Evolutionary conservation across 805 yeast genomes (phyloP).

Genomic region (Saccharomycopsis malanga): DNA sequence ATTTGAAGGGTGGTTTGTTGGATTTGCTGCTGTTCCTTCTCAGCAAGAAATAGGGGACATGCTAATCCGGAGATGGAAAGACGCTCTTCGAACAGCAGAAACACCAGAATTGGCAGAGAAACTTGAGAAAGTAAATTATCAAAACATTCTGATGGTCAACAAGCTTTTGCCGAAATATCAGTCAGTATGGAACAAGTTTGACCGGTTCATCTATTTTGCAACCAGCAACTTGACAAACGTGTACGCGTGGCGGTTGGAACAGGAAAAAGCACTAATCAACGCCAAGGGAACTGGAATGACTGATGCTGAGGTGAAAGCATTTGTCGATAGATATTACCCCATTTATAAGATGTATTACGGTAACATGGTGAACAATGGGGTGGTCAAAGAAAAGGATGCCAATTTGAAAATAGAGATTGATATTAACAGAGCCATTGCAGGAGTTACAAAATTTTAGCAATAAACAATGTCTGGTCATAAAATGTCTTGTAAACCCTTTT

Average conservation of each 20-base stretch:
- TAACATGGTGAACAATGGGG: constrained; percentile 31
- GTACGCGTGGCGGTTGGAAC: constrained; percentile 70
- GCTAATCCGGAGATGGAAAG: constrained; percentile 26
- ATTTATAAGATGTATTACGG: constrained; percentile 65
- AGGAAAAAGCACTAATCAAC: constrained; percentile 54
- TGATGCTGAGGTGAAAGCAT: constrained; percentile 55
- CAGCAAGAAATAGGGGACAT: constrained; percentile 28
- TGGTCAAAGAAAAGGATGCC: neutral
- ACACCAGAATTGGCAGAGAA: constrained; percentile 23
- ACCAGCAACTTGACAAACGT: constrained; percentile 58
- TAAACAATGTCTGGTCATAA: neutral
- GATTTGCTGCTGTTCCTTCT: constrained; percentile 45
- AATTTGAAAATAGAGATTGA: constrained; percentile 20
- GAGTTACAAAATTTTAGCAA: neutral
- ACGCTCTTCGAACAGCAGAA: constrained; percentile 10
- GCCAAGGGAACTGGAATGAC: constrained; percentile 71
- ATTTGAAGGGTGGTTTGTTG: constrained; percentile 94
- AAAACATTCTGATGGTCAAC: constrained; percentile 40
- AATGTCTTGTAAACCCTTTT: too few relatives aligned
- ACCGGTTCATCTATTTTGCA: constrained; percentile 53
- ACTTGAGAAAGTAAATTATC: constrained; percentile 27
- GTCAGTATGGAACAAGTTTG: constrained; percentile 49
- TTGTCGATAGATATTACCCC: constrained; percentile 84
- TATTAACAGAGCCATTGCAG: constrained; percentile 8
- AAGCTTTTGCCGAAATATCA: constrained; percentile 43